A percentile compares a stretch with the other conserved stretches of the same genome.
Evolutionary conservation across 192 early-diverging fungal genomes (phyloP).

Genomic region (Rhizoclosmatium sp.): DNA sequence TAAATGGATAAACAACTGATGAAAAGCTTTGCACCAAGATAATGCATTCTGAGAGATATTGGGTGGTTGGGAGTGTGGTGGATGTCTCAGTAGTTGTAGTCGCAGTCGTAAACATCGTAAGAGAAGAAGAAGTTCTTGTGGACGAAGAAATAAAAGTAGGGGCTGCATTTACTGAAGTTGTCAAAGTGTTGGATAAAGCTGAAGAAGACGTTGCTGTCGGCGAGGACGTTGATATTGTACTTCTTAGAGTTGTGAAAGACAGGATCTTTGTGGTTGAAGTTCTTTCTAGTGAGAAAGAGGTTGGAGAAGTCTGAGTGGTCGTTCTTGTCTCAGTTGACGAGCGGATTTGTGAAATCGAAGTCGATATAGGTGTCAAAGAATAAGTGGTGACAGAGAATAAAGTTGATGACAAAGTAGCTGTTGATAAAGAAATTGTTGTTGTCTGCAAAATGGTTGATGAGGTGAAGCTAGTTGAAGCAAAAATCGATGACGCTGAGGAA

Average conservation of each 20-base stretch:
- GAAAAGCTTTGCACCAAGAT: background rate
- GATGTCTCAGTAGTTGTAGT: background rate
- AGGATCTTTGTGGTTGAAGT: too few species aligned
- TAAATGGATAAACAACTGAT: background rate
- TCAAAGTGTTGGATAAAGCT: background rate
- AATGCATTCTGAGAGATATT: background rate
- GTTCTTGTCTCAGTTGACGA: background rate
- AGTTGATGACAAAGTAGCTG: background rate
- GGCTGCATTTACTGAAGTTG: background rate
- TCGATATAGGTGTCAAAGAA: background rate
- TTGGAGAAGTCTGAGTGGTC: too few species aligned
- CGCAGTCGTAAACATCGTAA: background rate
- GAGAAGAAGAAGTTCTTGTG: background rate
- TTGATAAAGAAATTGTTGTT: background rate
- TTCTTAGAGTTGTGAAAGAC: too few species aligned
- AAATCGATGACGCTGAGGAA: background rate
- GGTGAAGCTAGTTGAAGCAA: background rate
- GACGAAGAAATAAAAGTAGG: background rate
- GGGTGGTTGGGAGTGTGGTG: background rate
- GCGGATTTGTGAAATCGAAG: background rate
- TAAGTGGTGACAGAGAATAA: background rate
- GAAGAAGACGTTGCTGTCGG: background rate
- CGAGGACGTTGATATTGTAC: background rate
- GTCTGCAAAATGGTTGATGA: background rate
- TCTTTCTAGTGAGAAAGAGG: too few species aligned